phyloP scores from a whole-genome alignment of 2,329 filamentous ascomycete genomes.

The Neofusicoccum sp. region DNA sequence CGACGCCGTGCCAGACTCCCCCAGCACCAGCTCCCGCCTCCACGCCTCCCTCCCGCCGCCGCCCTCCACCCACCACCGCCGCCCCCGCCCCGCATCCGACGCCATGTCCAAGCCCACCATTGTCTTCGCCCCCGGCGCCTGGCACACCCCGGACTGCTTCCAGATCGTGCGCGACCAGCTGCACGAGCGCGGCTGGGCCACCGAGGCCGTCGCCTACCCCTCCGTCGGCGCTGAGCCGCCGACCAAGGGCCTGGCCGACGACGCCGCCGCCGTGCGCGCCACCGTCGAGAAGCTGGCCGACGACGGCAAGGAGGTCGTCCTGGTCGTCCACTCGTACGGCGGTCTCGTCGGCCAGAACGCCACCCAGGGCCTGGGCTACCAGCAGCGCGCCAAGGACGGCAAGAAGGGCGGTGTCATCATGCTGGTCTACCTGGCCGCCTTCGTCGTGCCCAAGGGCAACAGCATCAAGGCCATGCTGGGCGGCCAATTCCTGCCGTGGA shows the following conservation, averaged over 20 bases:
- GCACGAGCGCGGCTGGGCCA: conserved; percentile 31
- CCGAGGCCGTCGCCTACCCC: conserved; percentile 30
- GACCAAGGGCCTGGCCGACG: conserved; percentile 31
- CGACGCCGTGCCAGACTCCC: background rate
- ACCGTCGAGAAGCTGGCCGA: conserved; percentile 36
- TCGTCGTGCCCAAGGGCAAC: conserved; percentile 35
- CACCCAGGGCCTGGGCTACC: conserved; percentile 34
- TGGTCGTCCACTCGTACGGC: conserved; percentile 39
- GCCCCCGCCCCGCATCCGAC: background rate
- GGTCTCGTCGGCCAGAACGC: conserved; percentile 22
- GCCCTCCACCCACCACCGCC: background rate
- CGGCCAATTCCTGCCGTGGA: conserved; percentile 28
- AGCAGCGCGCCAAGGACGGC: conserved; percentile 32
- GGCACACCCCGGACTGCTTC: conserved; percentile 36
- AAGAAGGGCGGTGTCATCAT: conserved; percentile 40
- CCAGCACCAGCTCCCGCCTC: background rate
- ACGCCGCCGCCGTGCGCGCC: conserved; percentile 34
- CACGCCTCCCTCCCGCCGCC: background rate
- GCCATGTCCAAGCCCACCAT: conserved; percentile 30
- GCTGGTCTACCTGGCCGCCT: conserved; percentile 37
- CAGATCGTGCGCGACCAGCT: conserved; percentile 28
- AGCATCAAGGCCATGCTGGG: conserved; percentile 32
- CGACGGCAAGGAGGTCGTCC: conserved; percentile 34
- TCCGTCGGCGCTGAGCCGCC: conserved; percentile 28
- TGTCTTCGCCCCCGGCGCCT: conserved; percentile 39